Evolutionary conservation across 2,329 filamentous ascomycete genomes (phyloP), one percentile per base, ranked within the genome.

Genomic region (Ambrosiella beaveri): DNA sequence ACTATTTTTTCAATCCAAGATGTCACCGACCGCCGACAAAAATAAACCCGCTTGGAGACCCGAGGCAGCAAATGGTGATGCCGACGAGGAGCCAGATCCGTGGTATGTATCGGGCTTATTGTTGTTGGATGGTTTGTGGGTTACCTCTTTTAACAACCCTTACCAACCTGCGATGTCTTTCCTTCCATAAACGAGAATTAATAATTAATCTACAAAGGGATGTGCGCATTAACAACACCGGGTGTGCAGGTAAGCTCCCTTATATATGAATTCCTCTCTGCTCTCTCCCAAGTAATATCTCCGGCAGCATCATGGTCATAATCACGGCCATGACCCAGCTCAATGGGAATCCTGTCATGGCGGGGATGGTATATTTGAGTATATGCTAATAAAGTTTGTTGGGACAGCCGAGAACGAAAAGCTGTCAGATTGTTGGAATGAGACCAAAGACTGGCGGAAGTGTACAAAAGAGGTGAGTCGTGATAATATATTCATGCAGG

Each of bases 181-280:
- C 38, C 35, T 49, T 35, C 27, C n/a, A 39, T n/a, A 11, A n/a
- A 6, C 27, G 27, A 27, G 3, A 27, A 47, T n/a, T 47, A 47
- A n/a, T 40, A 50, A 41, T 8, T 19, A 15, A 38, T 41, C 37
- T 36, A 44, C 12, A 27, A 27, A 97, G 91, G 91, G 90, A 97
- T 74, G 91, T 95, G 78, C 80, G 93, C 68, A 97, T 97, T 70
- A 95, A 88, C 74, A 95, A 88, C 74, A 97, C 91, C 2, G 93
- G 91, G 60, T 97, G 91, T 67, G 81, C 89, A 71, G 84, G 91
- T 95, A 73, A 67, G 73, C 59, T 36, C 41, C 17, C 13, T 57
- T 47, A 7, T 9, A n/a, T 41, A 9, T 44, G 39, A n/a, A 47
- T 61, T 36, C 12, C 17, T 55, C 6, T 38, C 36, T 8, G 15